Evolutionary conservation across 1,284 basidiomycete species (phyloP), one percentile per base, ranked within the genome.

Genomic region (Neolentinus lepideus): DNA sequence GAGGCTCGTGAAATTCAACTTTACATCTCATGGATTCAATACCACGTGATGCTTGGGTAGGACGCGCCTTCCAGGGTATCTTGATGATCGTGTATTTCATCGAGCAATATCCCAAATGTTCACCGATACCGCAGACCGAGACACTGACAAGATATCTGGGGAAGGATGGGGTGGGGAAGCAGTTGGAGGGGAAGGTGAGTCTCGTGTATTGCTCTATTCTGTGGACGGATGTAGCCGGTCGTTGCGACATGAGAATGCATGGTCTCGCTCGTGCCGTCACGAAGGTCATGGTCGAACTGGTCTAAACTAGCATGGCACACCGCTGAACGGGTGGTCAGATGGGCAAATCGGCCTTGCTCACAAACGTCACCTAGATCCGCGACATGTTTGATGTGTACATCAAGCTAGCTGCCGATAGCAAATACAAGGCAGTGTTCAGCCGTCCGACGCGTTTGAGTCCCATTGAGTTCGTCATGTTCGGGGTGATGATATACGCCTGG

Each of bases 391-490:
- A 65, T 26, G 71, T 76, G 45, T 78, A 76, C 62, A 60, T 72
- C n/a, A 58, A 64, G 3, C 64, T 78, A 25, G 72, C 71, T 1
- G 67, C 66, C 33, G 67, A 74, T 60, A 69, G 69, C 57, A 64
- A 64, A 51, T 71, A 66, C 54, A 72, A 67, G 38, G 58, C 57
- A 24, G 69, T 75, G 2, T 73, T 79, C 53, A 66, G 70, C 55
- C 69, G 65, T 47, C 70, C 72, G 2, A 65, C 65, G 3, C 71
- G 77, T 33, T 66, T 80, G 21, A 75, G 77, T 0, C 76, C 77
- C 1, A 67, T 77, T 54, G 78, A 79, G 59, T 79, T 78, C 57
- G 68, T 74, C 51, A 75, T 74, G 72, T 76, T 71, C 11, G 76
- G 71, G n/a, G 61, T 76, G 27, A 65, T 79, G 57, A 77, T 79